phyloP scores from a whole-genome alignment of 139 green algal species.

The Dunaliella primolecta region DNA sequence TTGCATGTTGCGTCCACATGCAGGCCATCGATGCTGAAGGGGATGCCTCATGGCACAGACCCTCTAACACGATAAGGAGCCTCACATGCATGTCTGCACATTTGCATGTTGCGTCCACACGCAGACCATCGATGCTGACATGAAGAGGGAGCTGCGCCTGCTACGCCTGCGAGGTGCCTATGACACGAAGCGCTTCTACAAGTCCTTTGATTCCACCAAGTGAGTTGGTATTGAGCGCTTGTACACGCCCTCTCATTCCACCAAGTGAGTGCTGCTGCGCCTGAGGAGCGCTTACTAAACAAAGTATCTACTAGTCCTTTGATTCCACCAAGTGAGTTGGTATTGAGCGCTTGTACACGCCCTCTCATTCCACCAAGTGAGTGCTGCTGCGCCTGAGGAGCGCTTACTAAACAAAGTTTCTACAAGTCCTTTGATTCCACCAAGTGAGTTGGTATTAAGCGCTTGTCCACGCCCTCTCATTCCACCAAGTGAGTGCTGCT shows the following conservation, averaged over 20 bases:
- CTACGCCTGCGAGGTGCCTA: slow-evolving; percentile 72
- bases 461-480: background rate
- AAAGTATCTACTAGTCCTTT: slow-evolving; percentile 84
- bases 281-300: slow-evolving; percentile 77
- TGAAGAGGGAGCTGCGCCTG: slow-evolving; percentile 74
- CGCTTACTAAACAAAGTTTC: slow-evolving; percentile 85
- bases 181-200: slow-evolving; percentile 92
- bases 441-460: slow-evolving; percentile 43
- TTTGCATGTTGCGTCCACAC: too few species aligned
- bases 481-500: too few species aligned
- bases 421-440: slow-evolving; percentile 68
- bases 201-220: slow-evolving; percentile 55
- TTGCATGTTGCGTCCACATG: too few species aligned
- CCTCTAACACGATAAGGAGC: too few species aligned
- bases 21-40: too few species aligned
- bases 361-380: too few species aligned
- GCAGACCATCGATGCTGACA: slow-evolving; percentile 56
- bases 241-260: background rate
- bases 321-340: slow-evolving; percentile 48
- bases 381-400: slow-evolving; percentile 74
- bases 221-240: slow-evolving; percentile 14
- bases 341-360: background rate
- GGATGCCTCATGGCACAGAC: too few species aligned
- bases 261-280: too few species aligned
- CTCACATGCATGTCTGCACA: too few species aligned